phyloP scores from a whole-genome alignment of 768 basidiomycete genomes.

The Chalciporus chontae region DNA sequence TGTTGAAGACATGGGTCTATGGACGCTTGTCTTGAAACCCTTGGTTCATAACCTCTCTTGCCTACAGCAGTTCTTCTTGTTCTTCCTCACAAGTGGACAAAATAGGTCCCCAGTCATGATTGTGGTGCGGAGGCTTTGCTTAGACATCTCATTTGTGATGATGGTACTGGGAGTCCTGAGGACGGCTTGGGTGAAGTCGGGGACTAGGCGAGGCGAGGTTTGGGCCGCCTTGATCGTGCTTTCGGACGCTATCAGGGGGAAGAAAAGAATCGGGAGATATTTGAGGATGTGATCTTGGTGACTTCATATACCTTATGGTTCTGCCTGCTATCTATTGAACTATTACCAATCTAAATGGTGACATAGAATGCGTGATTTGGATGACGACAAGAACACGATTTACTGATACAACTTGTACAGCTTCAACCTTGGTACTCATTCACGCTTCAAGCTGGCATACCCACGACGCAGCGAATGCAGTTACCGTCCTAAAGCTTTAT shows the following conservation, averaged over 20 bases:
- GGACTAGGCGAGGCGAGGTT: slow-evolving; percentile 67
- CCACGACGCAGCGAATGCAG: slow-evolving; percentile 93
- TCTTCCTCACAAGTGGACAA: slow-evolving; percentile 54
- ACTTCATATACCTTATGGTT: slow-evolving; percentile 9
- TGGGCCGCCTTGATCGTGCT: slow-evolving; percentile 58
- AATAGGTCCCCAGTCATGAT: slow-evolving; percentile 62
- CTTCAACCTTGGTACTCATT: background rate
- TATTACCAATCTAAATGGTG: background rate
- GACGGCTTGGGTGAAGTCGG: slow-evolving; percentile 63
- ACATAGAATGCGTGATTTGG: background rate
- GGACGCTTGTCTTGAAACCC: slow-evolving; percentile 71
- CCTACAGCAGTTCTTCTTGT: slow-evolving; percentile 48
- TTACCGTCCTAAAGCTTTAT: slow-evolving; percentile 50
- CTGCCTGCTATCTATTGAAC: background rate
- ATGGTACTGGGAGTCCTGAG: slow-evolving; percentile 58
- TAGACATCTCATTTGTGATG: slow-evolving; percentile 75
- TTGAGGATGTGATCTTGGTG: slow-evolving; percentile 7
- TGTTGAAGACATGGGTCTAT: slow-evolving; percentile 79
- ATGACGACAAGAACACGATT: background rate
- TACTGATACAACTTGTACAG: slow-evolving; percentile 2
- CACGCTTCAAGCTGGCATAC: slow-evolving; percentile 57
- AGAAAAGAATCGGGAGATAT: slow-evolving; percentile 43
- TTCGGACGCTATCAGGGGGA: slow-evolving; percentile 69
- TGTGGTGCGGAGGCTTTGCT: slow-evolving; percentile 67
- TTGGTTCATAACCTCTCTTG: slow-evolving; percentile 47